A percentile compares a stretch with the other conserved stretches of the same genome.
phyloP scores from a whole-genome alignment of 345 rosid genomes.

The Citrus reticulata region DNA sequence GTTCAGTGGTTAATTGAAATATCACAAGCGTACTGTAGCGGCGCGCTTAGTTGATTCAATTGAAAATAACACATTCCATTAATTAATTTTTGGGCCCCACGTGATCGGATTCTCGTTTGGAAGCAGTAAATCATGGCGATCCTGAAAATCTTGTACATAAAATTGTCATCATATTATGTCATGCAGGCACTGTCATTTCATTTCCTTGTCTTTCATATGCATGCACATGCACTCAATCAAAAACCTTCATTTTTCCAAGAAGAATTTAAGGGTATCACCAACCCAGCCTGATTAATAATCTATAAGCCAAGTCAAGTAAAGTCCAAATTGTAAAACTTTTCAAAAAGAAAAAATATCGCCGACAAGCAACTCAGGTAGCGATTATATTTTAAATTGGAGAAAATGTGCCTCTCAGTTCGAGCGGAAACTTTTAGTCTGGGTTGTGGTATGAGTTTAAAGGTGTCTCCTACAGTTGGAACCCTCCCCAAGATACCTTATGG shows the following conservation, averaged over 20 bases:
- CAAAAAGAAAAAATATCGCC: not conserved
- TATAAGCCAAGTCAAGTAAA: conserved; percentile 12
- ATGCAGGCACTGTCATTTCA: conserved; percentile 7
- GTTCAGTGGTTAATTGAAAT: not conserved
- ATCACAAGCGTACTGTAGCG: conserved; percentile 6
- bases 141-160: not conserved
- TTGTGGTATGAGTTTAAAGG: too few relatives aligned
- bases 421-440: too few relatives aligned
- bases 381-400: too few relatives aligned
- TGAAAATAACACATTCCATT: not conserved
- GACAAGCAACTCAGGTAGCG: not conserved
- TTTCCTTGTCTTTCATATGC: not conserved
- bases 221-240: not conserved
- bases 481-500: too few relatives aligned
- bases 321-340: not conserved
- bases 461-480: too few relatives aligned
- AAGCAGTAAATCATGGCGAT: not conserved
- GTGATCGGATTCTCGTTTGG: not conserved
- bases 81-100: conserved; percentile 1
- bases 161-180: not conserved
- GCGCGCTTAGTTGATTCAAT: conserved; percentile 1
- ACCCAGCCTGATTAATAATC: not conserved
- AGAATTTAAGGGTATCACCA: not conserved
- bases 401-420: too few relatives aligned
- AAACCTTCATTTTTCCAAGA: not conserved